phyloP scores from a whole-genome alignment of 2,329 filamentous ascomycete species.

The Rhynchosporium agropyri region DNA sequence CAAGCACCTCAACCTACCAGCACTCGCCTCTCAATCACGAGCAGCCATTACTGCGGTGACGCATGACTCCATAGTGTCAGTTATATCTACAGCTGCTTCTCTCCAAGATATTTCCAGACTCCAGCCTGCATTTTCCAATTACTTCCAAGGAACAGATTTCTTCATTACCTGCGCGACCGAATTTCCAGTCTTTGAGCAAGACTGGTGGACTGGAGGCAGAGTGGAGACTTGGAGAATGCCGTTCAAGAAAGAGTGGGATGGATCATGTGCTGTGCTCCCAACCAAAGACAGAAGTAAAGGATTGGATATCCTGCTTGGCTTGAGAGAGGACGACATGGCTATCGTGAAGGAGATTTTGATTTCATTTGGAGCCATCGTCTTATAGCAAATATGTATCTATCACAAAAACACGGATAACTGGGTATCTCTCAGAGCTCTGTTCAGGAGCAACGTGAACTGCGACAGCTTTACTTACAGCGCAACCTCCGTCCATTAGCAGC shows the following conservation, averaged over 20 bases:
- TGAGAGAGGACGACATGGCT: neutral
- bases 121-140: conserved; percentile 2
- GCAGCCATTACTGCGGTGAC: conserved; percentile 1
- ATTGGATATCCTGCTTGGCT: too few species aligned
- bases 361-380: conserved; percentile 1
- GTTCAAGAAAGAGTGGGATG: too few species aligned
- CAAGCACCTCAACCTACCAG: neutral
- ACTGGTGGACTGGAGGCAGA: neutral
- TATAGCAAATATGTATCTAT: neutral
- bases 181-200: conserved; percentile 6
- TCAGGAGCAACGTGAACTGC: too few species aligned
- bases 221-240: too few species aligned
- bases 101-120: conserved; percentile 6
- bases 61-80: neutral
- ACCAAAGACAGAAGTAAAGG: too few species aligned
- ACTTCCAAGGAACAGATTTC: conserved; percentile 6
- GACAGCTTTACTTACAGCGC: neutral
- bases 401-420: neutral
- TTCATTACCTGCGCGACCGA: conserved; percentile 8
- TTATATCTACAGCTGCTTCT: conserved; percentile 1
- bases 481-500: conserved; percentile 11
- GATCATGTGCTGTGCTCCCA: too few species aligned
- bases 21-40: neutral
- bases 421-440: too few species aligned
- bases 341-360: conserved; percentile 2